These are phyloP conservation scores for Botrytis cinerea DNA, from an alignment of 2,329 filamentous ascomycete species.

Conservation along the genomic window DNA sequence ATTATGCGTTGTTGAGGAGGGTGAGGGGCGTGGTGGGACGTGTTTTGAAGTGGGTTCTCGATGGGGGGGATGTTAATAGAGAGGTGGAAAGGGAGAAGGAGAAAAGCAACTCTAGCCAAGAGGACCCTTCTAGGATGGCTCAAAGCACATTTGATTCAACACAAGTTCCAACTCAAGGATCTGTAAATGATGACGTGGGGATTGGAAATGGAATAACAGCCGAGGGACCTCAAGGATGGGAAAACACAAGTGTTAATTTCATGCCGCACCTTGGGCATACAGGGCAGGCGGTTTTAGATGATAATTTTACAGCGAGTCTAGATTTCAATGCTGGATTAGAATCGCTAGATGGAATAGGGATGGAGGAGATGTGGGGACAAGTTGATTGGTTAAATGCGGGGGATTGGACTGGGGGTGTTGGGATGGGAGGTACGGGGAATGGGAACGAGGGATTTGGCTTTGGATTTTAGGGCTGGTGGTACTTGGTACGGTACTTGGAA, in stretches of 20 bases:
- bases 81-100: not conserved
- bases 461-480: not conserved
- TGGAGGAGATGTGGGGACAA: constrained; percentile 18
- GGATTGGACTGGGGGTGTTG: constrained; percentile 10
- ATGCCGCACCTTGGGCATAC: not conserved
- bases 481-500: not conserved
- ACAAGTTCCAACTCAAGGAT: not conserved
- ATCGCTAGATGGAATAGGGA: not conserved
- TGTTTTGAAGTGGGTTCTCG: constrained; percentile 9
- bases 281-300: not conserved
- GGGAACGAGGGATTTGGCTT: not conserved
- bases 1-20: constrained; percentile 32
- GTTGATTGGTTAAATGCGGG: constrained; percentile 17
- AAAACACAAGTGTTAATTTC: not conserved
- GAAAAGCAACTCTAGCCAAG: not conserved
- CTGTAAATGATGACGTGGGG: not conserved
- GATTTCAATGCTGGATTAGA: not conserved
- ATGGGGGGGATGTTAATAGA: not conserved
- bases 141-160: not conserved
- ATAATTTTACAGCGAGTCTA: not conserved
- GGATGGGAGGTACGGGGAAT: not conserved
- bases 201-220: not conserved
- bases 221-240: not conserved
- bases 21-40: constrained; percentile 1
- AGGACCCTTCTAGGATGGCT: not conserved